Evolutionary conservation across 768 basidiomycete species (phyloP).

Genomic region (Phallus indusiatus): DNA sequence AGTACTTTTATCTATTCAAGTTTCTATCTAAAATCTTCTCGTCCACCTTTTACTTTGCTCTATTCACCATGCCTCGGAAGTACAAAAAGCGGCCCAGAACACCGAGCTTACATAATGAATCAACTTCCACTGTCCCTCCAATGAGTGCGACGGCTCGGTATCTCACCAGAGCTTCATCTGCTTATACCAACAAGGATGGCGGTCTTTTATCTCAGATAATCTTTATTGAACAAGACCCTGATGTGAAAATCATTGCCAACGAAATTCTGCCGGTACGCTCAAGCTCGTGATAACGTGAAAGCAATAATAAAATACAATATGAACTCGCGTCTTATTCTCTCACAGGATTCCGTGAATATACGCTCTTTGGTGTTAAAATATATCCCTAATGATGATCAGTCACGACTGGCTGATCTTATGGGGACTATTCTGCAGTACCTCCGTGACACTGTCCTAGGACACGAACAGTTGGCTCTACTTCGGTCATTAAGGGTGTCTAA

Average conservation of each 20-base stretch:
- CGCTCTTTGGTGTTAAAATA: neutral
- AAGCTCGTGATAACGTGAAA: too few relatives aligned
- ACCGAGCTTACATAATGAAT: neutral
- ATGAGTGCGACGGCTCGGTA: constrained; percentile 5
- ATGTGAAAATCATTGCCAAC: neutral
- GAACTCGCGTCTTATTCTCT: neutral
- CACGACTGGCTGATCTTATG: constrained; percentile 9
- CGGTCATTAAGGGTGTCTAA: constrained; percentile 3
- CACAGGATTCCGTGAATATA: constrained; percentile 1
- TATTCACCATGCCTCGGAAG: too few relatives aligned
- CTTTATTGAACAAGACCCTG: neutral
- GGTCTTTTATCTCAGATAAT: neutral
- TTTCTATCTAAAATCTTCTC: too few relatives aligned
- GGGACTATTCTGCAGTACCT: constrained; percentile 6
- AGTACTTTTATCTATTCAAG: too few relatives aligned
- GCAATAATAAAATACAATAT: neutral
- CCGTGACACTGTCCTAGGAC: neutral
- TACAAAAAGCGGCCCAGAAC: too few relatives aligned
- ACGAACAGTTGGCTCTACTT: constrained; percentile 1
- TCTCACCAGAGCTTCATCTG: neutral
- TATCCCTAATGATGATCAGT: neutral
- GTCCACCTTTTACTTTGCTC: too few relatives aligned
- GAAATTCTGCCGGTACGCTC: constrained; percentile 6
- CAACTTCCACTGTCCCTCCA: neutral
- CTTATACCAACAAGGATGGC: constrained; percentile 3